Evolutionary conservation across 306 rosid species (phyloP).

Genomic region (Crataegus laevigata): DNA sequence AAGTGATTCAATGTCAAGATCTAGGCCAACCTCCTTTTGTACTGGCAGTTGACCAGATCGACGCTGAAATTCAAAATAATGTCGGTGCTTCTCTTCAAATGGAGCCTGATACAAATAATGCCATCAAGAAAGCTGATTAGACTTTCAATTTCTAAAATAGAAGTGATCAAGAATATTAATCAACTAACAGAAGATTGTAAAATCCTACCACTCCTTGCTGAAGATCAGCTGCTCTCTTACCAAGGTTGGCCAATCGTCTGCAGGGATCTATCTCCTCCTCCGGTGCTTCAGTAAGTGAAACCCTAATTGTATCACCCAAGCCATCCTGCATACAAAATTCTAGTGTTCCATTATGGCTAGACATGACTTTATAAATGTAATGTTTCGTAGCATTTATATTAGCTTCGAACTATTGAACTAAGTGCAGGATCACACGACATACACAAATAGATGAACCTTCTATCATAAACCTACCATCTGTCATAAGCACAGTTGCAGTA

Average conservation of each 20-base stretch:
- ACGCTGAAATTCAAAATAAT: slow-evolving; percentile 85
- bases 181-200: slow-evolving; percentile 11
- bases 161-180: slow-evolving; percentile 10
- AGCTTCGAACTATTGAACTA: not conserved
- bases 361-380: not conserved
- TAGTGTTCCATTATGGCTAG: not conserved
- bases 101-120: slow-evolving; percentile 58
- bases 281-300: slow-evolving; percentile 95
- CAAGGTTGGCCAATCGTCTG: slow-evolving; percentile 81
- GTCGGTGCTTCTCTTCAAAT: slow-evolving; percentile 90
- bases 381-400: not conserved
- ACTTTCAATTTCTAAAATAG: not conserved
- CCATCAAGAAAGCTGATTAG: slow-evolving; percentile 7
- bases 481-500: not conserved
- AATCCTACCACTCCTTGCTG: slow-evolving; percentile 93
- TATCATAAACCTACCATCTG: not conserved
- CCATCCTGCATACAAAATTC: slow-evolving; percentile 61
- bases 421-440: not conserved
- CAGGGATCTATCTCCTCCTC: slow-evolving; percentile 99
- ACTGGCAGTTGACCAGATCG: slow-evolving; percentile 89
- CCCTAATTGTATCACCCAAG: slow-evolving; percentile 94
- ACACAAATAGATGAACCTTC: not conserved
- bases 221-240: slow-evolving; percentile 71
- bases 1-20: not conserved
- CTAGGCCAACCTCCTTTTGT: slow-evolving; percentile 70